A percentile compares a stretch with the other conserved stretches of the same genome.
These are phyloP conservation scores for Thielaviopsis ethacetica DNA, from an alignment of 2,329 filamentous ascomycete species.

Conservation along the genomic window DNA sequence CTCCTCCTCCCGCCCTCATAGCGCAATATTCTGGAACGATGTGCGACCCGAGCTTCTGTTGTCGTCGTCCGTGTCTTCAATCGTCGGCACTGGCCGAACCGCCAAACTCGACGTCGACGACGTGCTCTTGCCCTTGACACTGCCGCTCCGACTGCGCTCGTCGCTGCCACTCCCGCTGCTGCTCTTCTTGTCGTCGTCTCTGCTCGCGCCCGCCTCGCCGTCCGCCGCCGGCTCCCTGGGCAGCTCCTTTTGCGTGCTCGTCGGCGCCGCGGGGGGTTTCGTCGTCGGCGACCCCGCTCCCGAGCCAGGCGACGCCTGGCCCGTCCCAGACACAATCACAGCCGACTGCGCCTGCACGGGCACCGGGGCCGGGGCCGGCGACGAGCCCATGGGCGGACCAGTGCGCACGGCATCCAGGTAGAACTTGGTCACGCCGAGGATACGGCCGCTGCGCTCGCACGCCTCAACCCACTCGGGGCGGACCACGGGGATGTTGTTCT, in stretches of 20 bases:
- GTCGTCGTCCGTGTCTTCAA: constrained; percentile 4
- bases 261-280: background rate
- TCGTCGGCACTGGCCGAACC: constrained; percentile 1
- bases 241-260: constrained; percentile 16
- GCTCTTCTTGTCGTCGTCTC: constrained; percentile 14
- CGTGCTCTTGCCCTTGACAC: constrained; percentile 23
- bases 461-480: constrained; percentile 93
- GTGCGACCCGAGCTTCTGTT: background rate
- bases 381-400: constrained; percentile 26
- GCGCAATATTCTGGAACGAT: constrained; percentile 11
- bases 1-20: too few relatives aligned
- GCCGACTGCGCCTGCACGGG: constrained; percentile 10
- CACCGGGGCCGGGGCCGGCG: constrained; percentile 16
- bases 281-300: constrained; percentile 13
- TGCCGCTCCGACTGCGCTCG: background rate
- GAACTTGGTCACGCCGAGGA: constrained; percentile 87
- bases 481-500: constrained; percentile 96
- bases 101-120: constrained; percentile 30
- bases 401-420: constrained; percentile 67
- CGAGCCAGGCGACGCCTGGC: constrained; percentile 14
- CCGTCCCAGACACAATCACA: background rate
- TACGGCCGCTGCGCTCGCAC: constrained; percentile 84
- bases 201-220: constrained; percentile 12
- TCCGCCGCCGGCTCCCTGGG: constrained; percentile 11
- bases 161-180: background rate